Evolutionary conservation across 208 protist species (phyloP), one percentile per base, ranked within the genome.

Genomic region (Leishmania braziliensis): DNA sequence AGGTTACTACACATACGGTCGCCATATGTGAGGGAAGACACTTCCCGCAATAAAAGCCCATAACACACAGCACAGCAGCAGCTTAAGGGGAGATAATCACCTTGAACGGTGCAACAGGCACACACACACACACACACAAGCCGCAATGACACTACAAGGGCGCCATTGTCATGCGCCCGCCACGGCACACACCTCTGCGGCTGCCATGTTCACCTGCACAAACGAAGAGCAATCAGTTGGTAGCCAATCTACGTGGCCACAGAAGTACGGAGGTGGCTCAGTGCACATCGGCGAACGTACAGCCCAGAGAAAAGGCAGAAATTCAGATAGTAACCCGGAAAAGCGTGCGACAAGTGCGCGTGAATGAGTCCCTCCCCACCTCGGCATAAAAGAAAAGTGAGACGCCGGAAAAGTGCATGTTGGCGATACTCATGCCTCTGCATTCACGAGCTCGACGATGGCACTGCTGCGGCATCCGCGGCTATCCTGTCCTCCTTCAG

Each of bases 401-500:
- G 33, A 20, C 36, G 3, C 65, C 26, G 36, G 12, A 12, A 70
- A 70, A 46, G 46, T 4, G 6, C 23, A 46, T 1, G 36, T 20
- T 70, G 33, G 14, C 65, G 2, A 26, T 36, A 18, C 26, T 36
- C 69, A 29, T 20, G 20, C 26, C 46, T 23, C 20, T 74, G 5
- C 9, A 0, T 0, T 36, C 66, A 3, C 26, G 8, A n/a, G 10
- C 46, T 20, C 39, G 26, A 74, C 69, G 46, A 74, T 36, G 69
- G 46, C 48, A n/a, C 29, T 9, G 48, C n/a, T 23, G 72, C 53
- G 12, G 72, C 51, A 1, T n/a, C 50, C 9, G 51, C 62, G 39
- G 71, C 81, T 73, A 86, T 83, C 48, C 85, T 83, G 33, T 86
- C 85, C 39, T 84, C 78, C 77, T 89, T 92, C 60, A 98, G 82